A percentile compares a stretch with the other conserved stretches of the same genome.
Conservation (phyloP, 2,329 filamentous ascomycete genomes). For the Curvularia eragrostidis region DNA sequence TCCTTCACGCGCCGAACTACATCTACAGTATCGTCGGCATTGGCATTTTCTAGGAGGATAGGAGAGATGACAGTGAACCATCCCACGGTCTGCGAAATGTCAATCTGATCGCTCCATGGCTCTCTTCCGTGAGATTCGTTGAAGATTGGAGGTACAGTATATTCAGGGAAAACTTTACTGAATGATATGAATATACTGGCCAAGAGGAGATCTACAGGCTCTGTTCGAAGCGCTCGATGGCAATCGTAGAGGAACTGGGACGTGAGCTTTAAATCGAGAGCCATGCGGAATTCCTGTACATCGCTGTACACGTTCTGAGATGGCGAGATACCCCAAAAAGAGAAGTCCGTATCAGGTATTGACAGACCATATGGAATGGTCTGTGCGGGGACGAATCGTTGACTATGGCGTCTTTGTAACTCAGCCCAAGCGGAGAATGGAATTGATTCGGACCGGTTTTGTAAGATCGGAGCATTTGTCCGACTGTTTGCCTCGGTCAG, state of each 20-base stretch:
- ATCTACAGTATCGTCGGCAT: not conserved
- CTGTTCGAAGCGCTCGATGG: not conserved
- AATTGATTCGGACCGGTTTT: not conserved
- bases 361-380: not conserved
- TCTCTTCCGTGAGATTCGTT: not conserved
- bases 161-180: not conserved
- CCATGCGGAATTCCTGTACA: not conserved
- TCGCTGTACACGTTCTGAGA: not conserved
- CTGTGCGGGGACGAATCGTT: not conserved
- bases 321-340: not conserved
- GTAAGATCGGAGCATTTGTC: not conserved
- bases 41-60: not conserved
- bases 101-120: not conserved
- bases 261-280: not conserved
- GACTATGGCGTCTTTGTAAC: not conserved
- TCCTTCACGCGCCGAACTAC: not conserved
- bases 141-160: not conserved
- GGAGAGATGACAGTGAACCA: not conserved
- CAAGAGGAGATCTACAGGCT: not conserved
- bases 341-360: not conserved
- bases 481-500: not conserved
- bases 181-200: not conserved
- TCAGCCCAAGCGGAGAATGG: not conserved
- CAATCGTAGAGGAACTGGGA: not conserved
- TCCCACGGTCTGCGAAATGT: not conserved